Base-by-base conservation (phyloP, 169 alveolate species). In the Plasmodium gonderi region DNA sequence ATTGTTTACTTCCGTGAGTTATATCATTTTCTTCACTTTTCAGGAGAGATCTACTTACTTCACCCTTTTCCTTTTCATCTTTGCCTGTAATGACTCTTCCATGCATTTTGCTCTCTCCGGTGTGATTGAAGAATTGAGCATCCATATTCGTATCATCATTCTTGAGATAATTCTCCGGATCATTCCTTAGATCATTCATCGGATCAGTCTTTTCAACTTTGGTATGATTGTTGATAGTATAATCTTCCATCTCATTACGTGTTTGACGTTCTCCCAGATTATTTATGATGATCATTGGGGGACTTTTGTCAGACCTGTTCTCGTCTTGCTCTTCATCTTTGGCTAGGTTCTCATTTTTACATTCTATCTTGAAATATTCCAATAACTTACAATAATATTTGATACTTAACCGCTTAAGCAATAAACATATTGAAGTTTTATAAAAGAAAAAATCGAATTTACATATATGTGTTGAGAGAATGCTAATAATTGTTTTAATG, bases 401-500 rank as follows among this genome's bases (percentile, higher is more conserved):
- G n/a, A 87, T 65, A 14, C 64, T 75, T 29, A 87, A 42, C 14
- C 78, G 78, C 68, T 60, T 87, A n/a, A 87, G 44, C 31, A 87
- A 75, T 31, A 87, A 36, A 75, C 93, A 87, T n/a, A 87, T 87
- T 2, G 93, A 87, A 7, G 93, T 87, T 54, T 87, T 87, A 67
- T 87, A 87, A 75, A 87, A 87, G 69, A 87, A 75, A 44, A 75
- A 87, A 51, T 87, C 93, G 42, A 87, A 87, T 36, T 87, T 87
- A 64, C 36, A 74, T 3, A 87, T 87, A 54, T 87, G 93, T 5
- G 93, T 64, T 3, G 93, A 87, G 14, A 87, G 40, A 51, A 87
- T 87, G 45, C 93, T 87, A 75, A 87, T 87, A 67, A 87, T 87
- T 65, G 93, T 87, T 87, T 87, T 87, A 38, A 87, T 87, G 79